A percentile compares a stretch with the other conserved stretches of the same genome.
These are phyloP conservation scores for Garcia nutans DNA, from an alignment of 345 rosid species.

Conservation along the genomic window DNA sequence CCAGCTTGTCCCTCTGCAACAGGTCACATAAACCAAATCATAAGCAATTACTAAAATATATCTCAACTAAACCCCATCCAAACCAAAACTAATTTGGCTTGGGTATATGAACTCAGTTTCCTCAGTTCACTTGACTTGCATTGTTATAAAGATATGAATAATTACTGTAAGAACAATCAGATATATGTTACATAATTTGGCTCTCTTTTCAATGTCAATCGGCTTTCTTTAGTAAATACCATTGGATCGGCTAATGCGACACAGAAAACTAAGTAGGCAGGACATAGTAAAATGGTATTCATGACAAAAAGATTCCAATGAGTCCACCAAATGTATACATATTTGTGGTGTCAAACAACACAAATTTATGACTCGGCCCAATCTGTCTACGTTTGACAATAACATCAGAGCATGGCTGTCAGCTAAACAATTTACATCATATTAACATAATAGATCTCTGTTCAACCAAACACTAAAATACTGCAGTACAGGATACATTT, in stretches of 20 bases:
- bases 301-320: neutral
- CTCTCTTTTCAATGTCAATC: neutral
- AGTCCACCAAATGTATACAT: too few species aligned
- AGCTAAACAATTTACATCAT: neutral
- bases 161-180: neutral
- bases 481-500: neutral
- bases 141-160: neutral
- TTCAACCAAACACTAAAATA: neutral
- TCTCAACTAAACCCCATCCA: too few species aligned
- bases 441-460: neutral
- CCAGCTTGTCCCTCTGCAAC: constrained; percentile 58
- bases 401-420: neutral
- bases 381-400: neutral
- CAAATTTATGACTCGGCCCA: neutral
- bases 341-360: neutral
- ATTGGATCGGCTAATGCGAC: too few species aligned
- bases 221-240: neutral
- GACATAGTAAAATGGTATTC: neutral
- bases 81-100: neutral
- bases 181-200: neutral
- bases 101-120: neutral
- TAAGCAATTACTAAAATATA: neutral
- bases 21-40: neutral
- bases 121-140: neutral
- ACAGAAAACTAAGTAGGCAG: too few species aligned